phyloP scores from a whole-genome alignment of 2,329 filamentous ascomycete genomes.

The Chaetoscypha palmicola region DNA sequence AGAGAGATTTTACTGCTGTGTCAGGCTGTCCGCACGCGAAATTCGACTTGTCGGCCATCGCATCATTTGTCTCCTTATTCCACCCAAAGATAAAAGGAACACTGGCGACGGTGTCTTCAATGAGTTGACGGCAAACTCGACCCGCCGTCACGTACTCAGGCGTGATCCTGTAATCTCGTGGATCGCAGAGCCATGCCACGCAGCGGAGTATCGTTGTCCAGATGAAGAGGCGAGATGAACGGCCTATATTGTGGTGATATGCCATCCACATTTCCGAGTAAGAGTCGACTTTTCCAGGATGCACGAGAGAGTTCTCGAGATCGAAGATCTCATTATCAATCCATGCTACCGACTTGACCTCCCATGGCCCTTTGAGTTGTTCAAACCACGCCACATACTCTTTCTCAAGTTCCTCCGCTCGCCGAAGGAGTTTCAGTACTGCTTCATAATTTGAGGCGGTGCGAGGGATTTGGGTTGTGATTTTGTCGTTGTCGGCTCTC shows the following conservation, averaged over 20 bases:
- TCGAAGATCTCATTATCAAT: constrained; percentile 43
- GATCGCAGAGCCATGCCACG: constrained; percentile 51
- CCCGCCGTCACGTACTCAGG: constrained; percentile 51
- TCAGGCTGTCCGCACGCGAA: constrained; percentile 43
- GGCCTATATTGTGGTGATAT: constrained; percentile 48
- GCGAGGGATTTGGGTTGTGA: constrained; percentile 31
- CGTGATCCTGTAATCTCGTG: constrained; percentile 53
- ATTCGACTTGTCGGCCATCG: constrained; percentile 34
- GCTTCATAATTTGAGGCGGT: constrained; percentile 43
- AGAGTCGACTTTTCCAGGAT: constrained; percentile 51
- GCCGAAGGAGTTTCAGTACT: constrained; percentile 44
- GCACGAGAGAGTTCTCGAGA: constrained; percentile 45
- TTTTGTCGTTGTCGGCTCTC: constrained; percentile 46
- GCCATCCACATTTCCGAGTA: constrained; percentile 53
- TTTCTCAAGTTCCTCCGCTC: constrained; percentile 44
- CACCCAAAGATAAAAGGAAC: constrained; percentile 55
- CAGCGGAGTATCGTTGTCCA: constrained; percentile 50
- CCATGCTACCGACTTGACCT: constrained; percentile 46
- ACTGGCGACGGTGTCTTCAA: constrained; percentile 52
- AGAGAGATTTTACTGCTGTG: constrained; percentile 14
- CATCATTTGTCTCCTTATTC: constrained; percentile 37
- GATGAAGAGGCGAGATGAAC: constrained; percentile 48
- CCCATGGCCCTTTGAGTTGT: constrained; percentile 42
- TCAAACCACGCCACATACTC: constrained; percentile 45
- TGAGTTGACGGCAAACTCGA: constrained; percentile 42